These are phyloP conservation scores for Penicillium bovifimosum DNA, from an alignment of 495 filamentous ascomycete species.

Conservation along the genomic window DNA sequence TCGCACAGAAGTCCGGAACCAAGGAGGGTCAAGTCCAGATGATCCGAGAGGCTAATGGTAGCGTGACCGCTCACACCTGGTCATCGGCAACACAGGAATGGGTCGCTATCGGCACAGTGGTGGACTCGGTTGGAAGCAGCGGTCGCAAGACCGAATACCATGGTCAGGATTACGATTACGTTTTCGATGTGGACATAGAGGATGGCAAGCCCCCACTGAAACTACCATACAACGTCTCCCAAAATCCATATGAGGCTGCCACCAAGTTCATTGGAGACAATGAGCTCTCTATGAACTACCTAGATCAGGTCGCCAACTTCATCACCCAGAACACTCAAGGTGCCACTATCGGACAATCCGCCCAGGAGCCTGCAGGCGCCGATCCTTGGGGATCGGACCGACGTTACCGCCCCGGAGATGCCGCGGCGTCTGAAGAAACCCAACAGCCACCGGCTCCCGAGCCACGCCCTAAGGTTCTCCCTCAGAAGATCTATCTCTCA, in stretches of 20 bases:
- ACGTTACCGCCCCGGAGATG: conserved; percentile 70
- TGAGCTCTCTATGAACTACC: conserved; percentile 80
- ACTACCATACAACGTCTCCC: conserved; percentile 83
- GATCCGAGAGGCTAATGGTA: conserved; percentile 74
- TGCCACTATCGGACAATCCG: conserved; percentile 62
- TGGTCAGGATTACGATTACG: conserved; percentile 92
- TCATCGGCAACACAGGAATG: conserved; percentile 61
- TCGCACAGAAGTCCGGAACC: conserved; percentile 70
- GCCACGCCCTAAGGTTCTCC: conserved; percentile 58
- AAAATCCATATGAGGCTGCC: conserved; percentile 90
- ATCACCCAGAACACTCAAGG: conserved; percentile 87
- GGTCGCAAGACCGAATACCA: conserved; percentile 66
- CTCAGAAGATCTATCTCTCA: conserved; percentile 78
- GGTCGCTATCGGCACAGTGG: conserved; percentile 87
- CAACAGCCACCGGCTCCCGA: conserved; percentile 31
- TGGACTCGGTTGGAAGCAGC: conserved; percentile 80
- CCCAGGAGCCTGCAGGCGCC: conserved; percentile 40
- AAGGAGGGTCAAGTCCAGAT: conserved; percentile 94
- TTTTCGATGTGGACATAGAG: conserved; percentile 97
- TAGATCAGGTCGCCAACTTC: conserved; percentile 92
- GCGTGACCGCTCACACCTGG: conserved; percentile 78
- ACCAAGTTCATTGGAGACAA: conserved; percentile 89
- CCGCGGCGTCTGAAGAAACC: conserved; percentile 25
- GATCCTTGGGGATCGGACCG: conserved; percentile 77
- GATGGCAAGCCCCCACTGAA: conserved; percentile 93